Evolutionary conservation across 257 asterid genomes (phyloP), one percentile per base, ranked within the genome.

Genomic region (Rauvolfia tetraphylla): DNA sequence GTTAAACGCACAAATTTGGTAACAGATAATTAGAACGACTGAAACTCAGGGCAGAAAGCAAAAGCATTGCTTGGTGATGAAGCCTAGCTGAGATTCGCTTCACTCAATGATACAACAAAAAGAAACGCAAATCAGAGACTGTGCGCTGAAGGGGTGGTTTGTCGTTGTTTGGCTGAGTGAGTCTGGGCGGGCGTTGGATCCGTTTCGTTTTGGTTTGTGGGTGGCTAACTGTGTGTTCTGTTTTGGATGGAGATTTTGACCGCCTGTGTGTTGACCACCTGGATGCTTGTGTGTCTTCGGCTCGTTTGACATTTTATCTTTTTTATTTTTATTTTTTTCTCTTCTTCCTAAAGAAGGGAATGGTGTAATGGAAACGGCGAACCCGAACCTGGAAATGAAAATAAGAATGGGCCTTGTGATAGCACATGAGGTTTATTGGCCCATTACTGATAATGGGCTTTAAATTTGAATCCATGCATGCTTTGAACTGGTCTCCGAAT

Each of bases 201-300:
- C 72, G 33, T 38, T 13, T 38, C 29, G 29, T 20, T 34, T 66
- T 29, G 5, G 9, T 53, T 3, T 48, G 56, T 17, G 27, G 27
- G 25, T 54, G 27, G 3, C 1, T 5, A 3, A 23, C 1, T 29
- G 67, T 13, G 10, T 3, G 22, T 31, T 62, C 31, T 22, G 69
- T 36, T 63, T 22, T 63, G 25, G 25, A 13, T 63, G 69, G 69
- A 63, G 69, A 6, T 33, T 63, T 33, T 25, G n/a, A 33, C 33
- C n/a, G 69, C 7, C 69, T 63, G 25, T 15, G 44, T 17, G 22
- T 17, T 17, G 42, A 33, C 69, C 69, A 63, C 69, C 69, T 33
- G 69, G 69, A 63, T 34, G 69, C 42, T 33, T 18, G n/a, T 63
- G 69, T 33, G 69, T 63, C 69, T 63, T 8, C 17, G 69, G 42